Percentiles rank a stretch among this genome's conserved stretches.
phyloP scores from a whole-genome alignment of 331 rosid genomes.

The Spiraea crenata region DNA sequence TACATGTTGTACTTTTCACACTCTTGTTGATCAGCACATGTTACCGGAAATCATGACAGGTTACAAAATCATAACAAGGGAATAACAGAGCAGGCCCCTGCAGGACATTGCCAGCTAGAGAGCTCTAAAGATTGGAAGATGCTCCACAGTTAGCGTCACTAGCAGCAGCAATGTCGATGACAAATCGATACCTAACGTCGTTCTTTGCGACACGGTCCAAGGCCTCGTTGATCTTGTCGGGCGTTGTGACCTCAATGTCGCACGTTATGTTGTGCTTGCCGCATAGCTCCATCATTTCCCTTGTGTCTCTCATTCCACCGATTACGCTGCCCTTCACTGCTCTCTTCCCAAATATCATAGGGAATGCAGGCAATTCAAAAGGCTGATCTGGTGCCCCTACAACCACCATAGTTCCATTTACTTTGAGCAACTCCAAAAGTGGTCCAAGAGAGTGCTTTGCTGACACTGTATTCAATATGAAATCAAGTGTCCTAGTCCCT shows the following conservation, averaged over 20 bases:
- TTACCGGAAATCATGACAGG: too few relatives aligned
- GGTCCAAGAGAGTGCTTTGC: conserved; percentile 50
- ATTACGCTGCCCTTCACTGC: conserved; percentile 68
- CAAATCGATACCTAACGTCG: conserved; percentile 73
- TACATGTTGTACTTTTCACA: too few relatives aligned
- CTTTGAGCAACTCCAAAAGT: conserved; percentile 63
- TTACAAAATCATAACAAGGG: too few relatives aligned
- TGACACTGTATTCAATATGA: conserved; percentile 63
- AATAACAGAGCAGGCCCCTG: too few relatives aligned
- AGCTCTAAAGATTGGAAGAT: neutral
- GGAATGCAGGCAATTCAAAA: conserved; percentile 54
- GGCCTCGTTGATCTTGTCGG: conserved; percentile 49
- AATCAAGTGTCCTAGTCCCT: conserved; percentile 43
- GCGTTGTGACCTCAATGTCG: conserved; percentile 52
- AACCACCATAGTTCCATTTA: conserved; percentile 52
- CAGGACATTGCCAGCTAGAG: too few relatives aligned
- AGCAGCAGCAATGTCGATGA: conserved; percentile 49
- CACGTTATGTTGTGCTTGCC: conserved; percentile 60
- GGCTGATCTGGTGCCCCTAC: conserved; percentile 78
- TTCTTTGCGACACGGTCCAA: conserved; percentile 48
- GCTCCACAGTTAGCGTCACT: neutral
- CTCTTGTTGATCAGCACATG: too few relatives aligned
- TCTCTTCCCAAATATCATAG: conserved; percentile 66
- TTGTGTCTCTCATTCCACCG: conserved; percentile 66
- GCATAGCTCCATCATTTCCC: conserved; percentile 64